phyloP scores from a whole-genome alignment of 2,329 filamentous ascomycete genomes.

The Tolypocladium tropicale region DNA sequence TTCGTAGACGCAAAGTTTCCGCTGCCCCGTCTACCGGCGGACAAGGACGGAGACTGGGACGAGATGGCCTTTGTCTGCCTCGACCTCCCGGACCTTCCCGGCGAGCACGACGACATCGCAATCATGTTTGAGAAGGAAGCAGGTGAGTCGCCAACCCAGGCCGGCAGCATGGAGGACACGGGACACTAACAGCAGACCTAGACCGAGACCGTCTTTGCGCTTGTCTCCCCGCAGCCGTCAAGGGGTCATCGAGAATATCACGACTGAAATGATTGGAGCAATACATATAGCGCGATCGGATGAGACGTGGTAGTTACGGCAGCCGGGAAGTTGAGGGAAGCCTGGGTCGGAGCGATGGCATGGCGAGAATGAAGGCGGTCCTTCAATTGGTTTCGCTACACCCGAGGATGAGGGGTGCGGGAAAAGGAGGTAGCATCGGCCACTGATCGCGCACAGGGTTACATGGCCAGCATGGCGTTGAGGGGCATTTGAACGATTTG shows the following conservation, averaged over 20 bases:
- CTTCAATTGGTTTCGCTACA: background rate
- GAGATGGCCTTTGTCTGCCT: conserved; percentile 71
- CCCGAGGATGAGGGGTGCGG: background rate
- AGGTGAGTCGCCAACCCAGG: conserved; percentile 40
- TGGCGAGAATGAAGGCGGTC: background rate
- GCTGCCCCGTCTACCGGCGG: conserved; percentile 52
- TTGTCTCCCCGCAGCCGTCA: conserved; percentile 46
- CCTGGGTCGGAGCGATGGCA: background rate
- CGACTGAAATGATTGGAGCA: conserved; percentile 13
- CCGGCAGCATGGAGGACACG: background rate
- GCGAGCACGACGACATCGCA: conserved; percentile 85
- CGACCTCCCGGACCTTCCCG: conserved; percentile 79
- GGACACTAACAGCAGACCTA: conserved; percentile 12
- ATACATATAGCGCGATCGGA: background rate
- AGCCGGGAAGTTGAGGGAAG: background rate
- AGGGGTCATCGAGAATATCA: conserved; percentile 28
- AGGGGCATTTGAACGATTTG: background rate
- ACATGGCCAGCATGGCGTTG: background rate
- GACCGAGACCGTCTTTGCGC: conserved; percentile 43
- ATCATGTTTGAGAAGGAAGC: conserved; percentile 72
- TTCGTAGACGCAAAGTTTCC: conserved; percentile 89
- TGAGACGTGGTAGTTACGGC: background rate
- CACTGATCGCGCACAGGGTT: background rate
- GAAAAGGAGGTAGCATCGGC: background rate
- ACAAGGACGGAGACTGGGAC: conserved; percentile 39